Conservation (phyloP, 1,139 yeast genomes). For the Candida sp. region DNA sequence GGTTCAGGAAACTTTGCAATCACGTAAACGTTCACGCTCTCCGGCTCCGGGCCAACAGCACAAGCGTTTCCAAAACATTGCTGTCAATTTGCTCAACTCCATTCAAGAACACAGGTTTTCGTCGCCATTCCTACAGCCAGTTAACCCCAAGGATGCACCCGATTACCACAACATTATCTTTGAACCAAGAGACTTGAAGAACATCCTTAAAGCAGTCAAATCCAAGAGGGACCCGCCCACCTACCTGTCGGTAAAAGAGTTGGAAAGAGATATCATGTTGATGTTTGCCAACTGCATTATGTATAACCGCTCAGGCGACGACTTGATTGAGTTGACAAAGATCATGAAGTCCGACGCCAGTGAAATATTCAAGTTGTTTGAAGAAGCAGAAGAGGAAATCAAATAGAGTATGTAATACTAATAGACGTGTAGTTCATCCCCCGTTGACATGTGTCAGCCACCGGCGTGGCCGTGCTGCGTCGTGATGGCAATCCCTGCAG, state of each 20-base stretch:
- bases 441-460: too few relatives aligned
- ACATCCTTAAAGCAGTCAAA: slow-evolving; percentile 60
- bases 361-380: slow-evolving; percentile 54
- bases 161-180: slow-evolving; percentile 65
- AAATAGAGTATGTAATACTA: too few relatives aligned
- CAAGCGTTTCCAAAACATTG: slow-evolving; percentile 58
- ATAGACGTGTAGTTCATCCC: too few relatives aligned
- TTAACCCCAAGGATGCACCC: slow-evolving; percentile 69
- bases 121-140: slow-evolving; percentile 75
- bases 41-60: slow-evolving; percentile 31
- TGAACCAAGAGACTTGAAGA: slow-evolving; percentile 71
- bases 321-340: slow-evolving; percentile 62
- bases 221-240: slow-evolving; percentile 37
- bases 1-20: not conserved
- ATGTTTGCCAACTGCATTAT: slow-evolving; percentile 88
- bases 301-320: slow-evolving; percentile 74
- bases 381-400: slow-evolving; percentile 37
- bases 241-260: slow-evolving; percentile 60
- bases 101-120: slow-evolving; percentile 76
- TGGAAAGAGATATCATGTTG: slow-evolving; percentile 71
- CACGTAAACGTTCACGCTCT: slow-evolving; percentile 27
- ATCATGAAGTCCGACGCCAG: slow-evolving; percentile 69
- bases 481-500: too few relatives aligned
- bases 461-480: too few relatives aligned
- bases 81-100: slow-evolving; percentile 62